Percentiles rank a stretch among this genome's conserved stretches.
These are phyloP conservation scores for Grosmannia huntii DNA, from an alignment of 2,329 filamentous ascomycete genomes.

Conservation along the genomic window DNA sequence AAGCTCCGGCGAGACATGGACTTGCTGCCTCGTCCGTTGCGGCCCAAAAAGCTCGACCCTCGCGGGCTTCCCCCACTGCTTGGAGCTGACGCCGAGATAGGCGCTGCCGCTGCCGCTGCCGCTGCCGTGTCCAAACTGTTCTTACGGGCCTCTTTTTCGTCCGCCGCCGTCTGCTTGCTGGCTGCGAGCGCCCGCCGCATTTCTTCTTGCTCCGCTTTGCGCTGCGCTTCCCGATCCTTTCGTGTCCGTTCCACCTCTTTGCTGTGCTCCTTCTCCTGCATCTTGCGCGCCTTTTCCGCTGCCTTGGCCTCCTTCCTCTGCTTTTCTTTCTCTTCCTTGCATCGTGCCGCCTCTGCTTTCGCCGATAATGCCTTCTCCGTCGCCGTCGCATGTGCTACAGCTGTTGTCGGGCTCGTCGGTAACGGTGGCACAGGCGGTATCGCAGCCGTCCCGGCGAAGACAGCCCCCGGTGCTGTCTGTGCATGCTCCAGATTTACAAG, in stretches of 20 bases:
- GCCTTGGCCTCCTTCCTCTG: constrained; percentile 57
- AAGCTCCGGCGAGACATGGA: constrained; percentile 69
- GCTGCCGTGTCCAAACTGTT: constrained; percentile 22
- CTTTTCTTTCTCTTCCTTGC: constrained; percentile 50
- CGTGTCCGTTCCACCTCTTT: constrained; percentile 31
- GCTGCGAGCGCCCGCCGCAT: constrained; percentile 50
- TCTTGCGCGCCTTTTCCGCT: constrained; percentile 34
- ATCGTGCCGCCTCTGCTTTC: constrained; percentile 14
- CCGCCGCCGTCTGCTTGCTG: constrained; percentile 49
- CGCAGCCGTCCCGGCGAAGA: constrained; percentile 12
- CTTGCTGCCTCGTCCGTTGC: constrained; percentile 61
- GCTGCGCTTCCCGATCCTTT: constrained; percentile 29
- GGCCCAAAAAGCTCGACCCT: constrained; percentile 38
- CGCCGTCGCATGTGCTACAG: constrained; percentile 5
- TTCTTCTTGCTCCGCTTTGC: constrained; percentile 47
- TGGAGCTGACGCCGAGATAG: not conserved
- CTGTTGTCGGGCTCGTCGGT: constrained; percentile 8
- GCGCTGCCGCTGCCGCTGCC: not conserved
- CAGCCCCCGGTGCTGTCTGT: constrained; percentile 43
- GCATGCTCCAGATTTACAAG: constrained; percentile 53
- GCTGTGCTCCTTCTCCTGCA: constrained; percentile 31
- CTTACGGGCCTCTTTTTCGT: constrained; percentile 37
- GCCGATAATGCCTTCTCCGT: constrained; percentile 12
- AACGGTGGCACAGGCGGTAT: constrained; percentile 17
- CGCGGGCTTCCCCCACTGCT: constrained; percentile 5